Evolutionary conservation across 257 asterid genomes (phyloP), one percentile per base, ranked within the genome.

Genomic region (Mentha longifolia): DNA sequence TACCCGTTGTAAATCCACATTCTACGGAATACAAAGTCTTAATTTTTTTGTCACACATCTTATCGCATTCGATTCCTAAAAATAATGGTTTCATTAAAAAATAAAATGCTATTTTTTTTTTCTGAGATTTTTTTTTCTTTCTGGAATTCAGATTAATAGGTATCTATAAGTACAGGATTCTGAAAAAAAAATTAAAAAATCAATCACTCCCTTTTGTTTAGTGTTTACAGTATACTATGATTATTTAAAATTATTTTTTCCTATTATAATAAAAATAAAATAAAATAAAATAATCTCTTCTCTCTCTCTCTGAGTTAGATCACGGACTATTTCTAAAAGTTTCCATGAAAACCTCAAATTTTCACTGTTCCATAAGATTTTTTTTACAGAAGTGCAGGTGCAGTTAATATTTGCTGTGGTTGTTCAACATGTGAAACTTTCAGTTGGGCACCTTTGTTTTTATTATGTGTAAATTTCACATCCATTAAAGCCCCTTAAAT

Each of bases 351-450:
- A 35, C 37, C 19, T 11, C 16, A 68, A 16, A 35, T 12, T 58
- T 59, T 61, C 15, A 30, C 33, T 20, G 47, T 28, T 17, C 5
- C 51, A 47, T 39, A 37, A 61, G n/a, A 64, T 41, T n/a, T 39
- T 43, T 25, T 39, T 51, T 17, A 31, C 43, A 43, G 61, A 42
- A 2, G 11, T 52, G 65, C 46, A 58, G 46, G 51, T 59, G 63
- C 72, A 17, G 67, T 73, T 57, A 70, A 63, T 64, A 65, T 11
- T 56, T 41, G 61, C 61, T 65, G 57, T 67, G 31, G 72, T 84
- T 80, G 82, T 73, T 79, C 51, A 31, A 66, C 92, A 84, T 80
- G 89, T 86, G 89, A 84, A 73, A 70, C 78, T 78, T 77, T 66
- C 57, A 79, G 79, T 85, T 74, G 74, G 64, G 41, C 45, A 16